phyloP scores from a whole-genome alignment of 352 stramenopile species.

The Saprolegnia diclina region DNA sequence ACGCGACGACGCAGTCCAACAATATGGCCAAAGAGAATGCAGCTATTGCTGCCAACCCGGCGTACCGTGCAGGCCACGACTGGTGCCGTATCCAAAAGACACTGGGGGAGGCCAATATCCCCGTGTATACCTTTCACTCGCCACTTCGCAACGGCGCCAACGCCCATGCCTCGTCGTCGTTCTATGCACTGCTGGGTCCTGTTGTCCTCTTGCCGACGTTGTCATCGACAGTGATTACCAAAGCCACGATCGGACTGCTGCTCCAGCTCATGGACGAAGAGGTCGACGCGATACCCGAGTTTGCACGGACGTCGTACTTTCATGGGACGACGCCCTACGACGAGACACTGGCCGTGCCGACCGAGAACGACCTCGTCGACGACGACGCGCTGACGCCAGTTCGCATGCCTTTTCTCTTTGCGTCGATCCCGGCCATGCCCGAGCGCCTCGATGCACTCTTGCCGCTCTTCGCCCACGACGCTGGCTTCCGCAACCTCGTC shows the following conservation, averaged over 20 bases:
- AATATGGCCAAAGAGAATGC: not conserved
- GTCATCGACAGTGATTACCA: slow-evolving; percentile 20
- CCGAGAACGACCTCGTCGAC: too few relatives aligned
- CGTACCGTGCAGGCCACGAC: slow-evolving; percentile 15
- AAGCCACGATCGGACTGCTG: slow-evolving; percentile 19
- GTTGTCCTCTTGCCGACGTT: not conserved
- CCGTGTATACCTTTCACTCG: slow-evolving; percentile 19
- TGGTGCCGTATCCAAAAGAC: slow-evolving; percentile 14
- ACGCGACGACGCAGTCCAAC: slow-evolving; percentile 5
- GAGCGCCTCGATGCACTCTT: not conserved
- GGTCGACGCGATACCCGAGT: slow-evolving; percentile 9
- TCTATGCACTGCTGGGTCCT: slow-evolving; percentile 13
- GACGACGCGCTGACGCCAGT: too few relatives aligned
- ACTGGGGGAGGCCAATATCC: not conserved
- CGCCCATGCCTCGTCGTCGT: not conserved
- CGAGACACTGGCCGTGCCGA: too few relatives aligned
- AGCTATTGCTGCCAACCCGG: slow-evolving; percentile 3
- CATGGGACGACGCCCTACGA: too few relatives aligned
- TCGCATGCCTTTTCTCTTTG: too few relatives aligned
- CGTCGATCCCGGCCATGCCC: not conserved
- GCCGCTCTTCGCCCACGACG: slow-evolving; percentile 1
- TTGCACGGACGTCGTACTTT: not conserved
- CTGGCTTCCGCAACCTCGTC: slow-evolving; percentile 4
- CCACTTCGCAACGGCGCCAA: not conserved
- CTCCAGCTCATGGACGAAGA: slow-evolving; percentile 21